phyloP scores from a whole-genome alignment of 177 flowering plant species.

The Vitis hybrid region DNA sequence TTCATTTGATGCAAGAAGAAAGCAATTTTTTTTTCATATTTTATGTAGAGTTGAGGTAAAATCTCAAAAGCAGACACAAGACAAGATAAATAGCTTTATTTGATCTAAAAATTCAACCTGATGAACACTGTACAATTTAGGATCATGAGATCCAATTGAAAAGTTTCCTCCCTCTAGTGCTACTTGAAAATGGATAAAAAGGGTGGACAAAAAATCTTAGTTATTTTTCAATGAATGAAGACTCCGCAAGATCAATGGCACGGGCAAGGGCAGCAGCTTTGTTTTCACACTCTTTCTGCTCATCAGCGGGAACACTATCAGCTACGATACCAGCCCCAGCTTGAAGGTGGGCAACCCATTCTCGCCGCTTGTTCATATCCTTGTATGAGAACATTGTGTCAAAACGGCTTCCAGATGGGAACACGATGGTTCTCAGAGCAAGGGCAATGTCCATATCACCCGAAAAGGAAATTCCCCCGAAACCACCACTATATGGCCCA shows the following conservation, averaged over 20 bases:
- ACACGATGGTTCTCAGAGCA: slow-evolving; percentile 83
- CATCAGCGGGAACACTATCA: slow-evolving; percentile 77
- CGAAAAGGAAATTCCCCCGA: slow-evolving; percentile 81
- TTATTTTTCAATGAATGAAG: slow-evolving; percentile 60
- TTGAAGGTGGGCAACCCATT: slow-evolving; percentile 94
- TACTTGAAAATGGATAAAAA: no score
- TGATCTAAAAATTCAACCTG: no score
- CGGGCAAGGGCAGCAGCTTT: slow-evolving; percentile 91
- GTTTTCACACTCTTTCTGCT: slow-evolving; percentile 80
- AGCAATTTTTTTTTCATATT: no score
- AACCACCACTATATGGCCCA: slow-evolving; percentile 93
- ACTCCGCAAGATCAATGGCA: slow-evolving; percentile 94
- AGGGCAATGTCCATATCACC: slow-evolving; percentile 94
- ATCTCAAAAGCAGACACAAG: no score
- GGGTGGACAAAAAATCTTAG: neutral
- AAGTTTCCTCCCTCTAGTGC: no score
- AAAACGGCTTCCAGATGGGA: slow-evolving; percentile 61
- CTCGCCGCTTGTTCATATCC: slow-evolving; percentile 54
- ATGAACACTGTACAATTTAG: no score
- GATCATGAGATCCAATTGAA: no score
- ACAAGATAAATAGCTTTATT: no score
- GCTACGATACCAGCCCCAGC: slow-evolving; percentile 92
- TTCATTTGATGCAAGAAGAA: no score
- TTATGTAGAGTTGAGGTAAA: no score
- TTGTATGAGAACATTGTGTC: slow-evolving; percentile 88